These are phyloP conservation scores for Colletotrichum caudatum DNA, from an alignment of 2,329 filamentous ascomycete species.

Conservation along the genomic window DNA sequence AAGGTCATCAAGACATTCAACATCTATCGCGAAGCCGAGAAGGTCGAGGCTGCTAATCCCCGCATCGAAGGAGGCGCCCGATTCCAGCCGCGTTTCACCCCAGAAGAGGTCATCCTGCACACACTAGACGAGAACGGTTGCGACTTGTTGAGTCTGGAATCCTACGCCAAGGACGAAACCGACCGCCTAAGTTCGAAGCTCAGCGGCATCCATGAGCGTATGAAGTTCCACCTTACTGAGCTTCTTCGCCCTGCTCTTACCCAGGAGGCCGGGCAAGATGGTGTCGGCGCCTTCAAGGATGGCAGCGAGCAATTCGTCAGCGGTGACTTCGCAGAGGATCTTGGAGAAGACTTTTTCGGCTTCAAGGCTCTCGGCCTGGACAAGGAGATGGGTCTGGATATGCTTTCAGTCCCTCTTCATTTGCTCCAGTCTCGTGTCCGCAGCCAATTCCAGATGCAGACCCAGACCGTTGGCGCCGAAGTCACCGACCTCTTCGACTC, in stretches of 20 bases:
- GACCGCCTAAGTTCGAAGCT: conserved; percentile 86
- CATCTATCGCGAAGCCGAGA: conserved; percentile 85
- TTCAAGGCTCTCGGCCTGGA: conserved; percentile 96
- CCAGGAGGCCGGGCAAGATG: conserved; percentile 80
- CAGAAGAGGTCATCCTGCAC: conserved; percentile 89
- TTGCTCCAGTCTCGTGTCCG: conserved; percentile 92
- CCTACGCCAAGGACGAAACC: conserved; percentile 93
- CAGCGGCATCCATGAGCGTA: conserved; percentile 87
- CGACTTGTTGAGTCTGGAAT: conserved; percentile 83
- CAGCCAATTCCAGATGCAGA: conserved; percentile 84
- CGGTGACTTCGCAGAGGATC: conserved; percentile 96
- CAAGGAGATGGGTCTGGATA: conserved; percentile 87
- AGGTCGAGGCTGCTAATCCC: conserved; percentile 67
- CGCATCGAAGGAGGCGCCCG: conserved; percentile 56
- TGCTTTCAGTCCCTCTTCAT: conserved; percentile 92
- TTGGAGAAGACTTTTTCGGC: conserved; percentile 98
- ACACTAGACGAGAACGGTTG: conserved; percentile 86
- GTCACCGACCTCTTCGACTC: conserved; percentile 72
- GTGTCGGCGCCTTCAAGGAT: conserved; percentile 92
- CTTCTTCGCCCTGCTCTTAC: conserved; percentile 89
- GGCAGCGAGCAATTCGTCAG: conserved; percentile 97
- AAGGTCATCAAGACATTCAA: conserved; percentile 85
- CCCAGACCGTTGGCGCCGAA: conserved; percentile 68
- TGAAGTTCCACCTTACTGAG: conserved; percentile 94
- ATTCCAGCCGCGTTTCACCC: conserved; percentile 76